A percentile compares a stretch with the other conserved stretches of the same genome.
These are phyloP conservation scores for Trichoderma guizhouense DNA, from an alignment of 2,329 filamentous ascomycete species.

Conservation along the genomic window DNA sequence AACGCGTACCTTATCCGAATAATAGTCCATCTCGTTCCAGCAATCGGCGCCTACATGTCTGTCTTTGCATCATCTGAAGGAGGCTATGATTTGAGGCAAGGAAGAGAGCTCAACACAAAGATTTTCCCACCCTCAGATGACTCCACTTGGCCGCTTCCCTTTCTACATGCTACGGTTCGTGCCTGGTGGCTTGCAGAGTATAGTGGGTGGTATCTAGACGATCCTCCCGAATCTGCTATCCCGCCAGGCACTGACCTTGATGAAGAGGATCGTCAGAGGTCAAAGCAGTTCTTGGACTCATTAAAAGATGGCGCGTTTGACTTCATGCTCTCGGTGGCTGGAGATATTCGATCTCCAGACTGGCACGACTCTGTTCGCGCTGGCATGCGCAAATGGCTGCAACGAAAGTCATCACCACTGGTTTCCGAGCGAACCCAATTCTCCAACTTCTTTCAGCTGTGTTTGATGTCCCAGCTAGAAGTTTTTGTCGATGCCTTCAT, in stretches of 20 bases:
- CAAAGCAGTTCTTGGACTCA: constrained; percentile 69
- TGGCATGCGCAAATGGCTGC: constrained; percentile 76
- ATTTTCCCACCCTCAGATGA: constrained; percentile 66
- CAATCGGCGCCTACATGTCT: constrained; percentile 72
- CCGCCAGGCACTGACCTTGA: constrained; percentile 60
- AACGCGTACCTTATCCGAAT: not conserved
- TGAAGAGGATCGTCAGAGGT: constrained; percentile 66
- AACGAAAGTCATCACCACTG: constrained; percentile 72
- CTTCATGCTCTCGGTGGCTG: constrained; percentile 80
- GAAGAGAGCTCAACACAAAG: constrained; percentile 65
- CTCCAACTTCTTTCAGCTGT: constrained; percentile 66
- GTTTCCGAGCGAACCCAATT: constrained; percentile 65
- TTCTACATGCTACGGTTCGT: constrained; percentile 73
- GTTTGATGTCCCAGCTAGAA: constrained; percentile 79
- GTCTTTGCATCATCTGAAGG: constrained; percentile 76
- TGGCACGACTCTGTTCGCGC: constrained; percentile 86
- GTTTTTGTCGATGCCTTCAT: constrained; percentile 89
- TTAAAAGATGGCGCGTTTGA: constrained; percentile 89
- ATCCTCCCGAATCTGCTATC: constrained; percentile 57
- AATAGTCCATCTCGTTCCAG: constrained; percentile 75
- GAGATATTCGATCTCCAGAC: constrained; percentile 74
- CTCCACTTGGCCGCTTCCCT: constrained; percentile 67
- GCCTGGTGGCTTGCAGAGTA: constrained; percentile 93
- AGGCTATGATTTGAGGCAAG: constrained; percentile 62
- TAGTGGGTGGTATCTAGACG: constrained; percentile 81